A percentile compares a stretch with the other conserved stretches of the same genome.
phyloP scores from a whole-genome alignment of 202 grass and related monocot genomes.

The Panicum virgatum region DNA sequence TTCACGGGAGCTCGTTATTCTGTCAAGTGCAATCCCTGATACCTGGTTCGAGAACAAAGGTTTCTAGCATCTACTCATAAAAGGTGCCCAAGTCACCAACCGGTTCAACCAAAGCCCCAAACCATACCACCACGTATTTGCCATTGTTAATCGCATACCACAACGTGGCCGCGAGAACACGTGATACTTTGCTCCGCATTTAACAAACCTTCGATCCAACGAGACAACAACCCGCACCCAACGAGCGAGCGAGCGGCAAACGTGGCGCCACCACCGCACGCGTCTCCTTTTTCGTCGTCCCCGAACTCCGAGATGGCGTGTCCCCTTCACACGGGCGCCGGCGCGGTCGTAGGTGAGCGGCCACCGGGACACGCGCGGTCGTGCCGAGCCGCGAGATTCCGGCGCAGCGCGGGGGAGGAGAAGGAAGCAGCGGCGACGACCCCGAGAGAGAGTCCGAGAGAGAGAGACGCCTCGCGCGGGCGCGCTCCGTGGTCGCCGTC shows the following conservation, averaged over 20 bases:
- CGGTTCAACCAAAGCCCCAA: background rate
- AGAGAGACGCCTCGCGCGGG: too few relatives aligned
- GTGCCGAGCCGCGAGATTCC: constrained; percentile 23
- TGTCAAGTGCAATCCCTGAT: too few relatives aligned
- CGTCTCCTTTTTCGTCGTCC: background rate
- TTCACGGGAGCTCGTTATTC: too few relatives aligned
- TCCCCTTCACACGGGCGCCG: constrained; percentile 35
- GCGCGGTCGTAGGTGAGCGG: constrained; percentile 37
- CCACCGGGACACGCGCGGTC: constrained; percentile 27
- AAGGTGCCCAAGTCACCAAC: background rate
- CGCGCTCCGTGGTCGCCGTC: background rate
- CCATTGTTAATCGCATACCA: constrained; percentile 15
- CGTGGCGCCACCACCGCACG: constrained; percentile 19
- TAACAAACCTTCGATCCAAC: background rate
- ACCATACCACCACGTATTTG: background rate
- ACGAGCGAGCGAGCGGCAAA: background rate
- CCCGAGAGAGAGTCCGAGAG: background rate
- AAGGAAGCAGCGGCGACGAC: background rate
- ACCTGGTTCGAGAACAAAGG: background rate
- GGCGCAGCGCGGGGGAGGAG: constrained; percentile 14
- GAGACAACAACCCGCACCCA: background rate
- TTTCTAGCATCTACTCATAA: background rate
- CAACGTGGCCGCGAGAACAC: background rate
- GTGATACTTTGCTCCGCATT: background rate
- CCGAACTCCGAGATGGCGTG: constrained; percentile 22